Conservation (phyloP, 352 stramenopile species). For the Lagenidium giganteum region DNA sequence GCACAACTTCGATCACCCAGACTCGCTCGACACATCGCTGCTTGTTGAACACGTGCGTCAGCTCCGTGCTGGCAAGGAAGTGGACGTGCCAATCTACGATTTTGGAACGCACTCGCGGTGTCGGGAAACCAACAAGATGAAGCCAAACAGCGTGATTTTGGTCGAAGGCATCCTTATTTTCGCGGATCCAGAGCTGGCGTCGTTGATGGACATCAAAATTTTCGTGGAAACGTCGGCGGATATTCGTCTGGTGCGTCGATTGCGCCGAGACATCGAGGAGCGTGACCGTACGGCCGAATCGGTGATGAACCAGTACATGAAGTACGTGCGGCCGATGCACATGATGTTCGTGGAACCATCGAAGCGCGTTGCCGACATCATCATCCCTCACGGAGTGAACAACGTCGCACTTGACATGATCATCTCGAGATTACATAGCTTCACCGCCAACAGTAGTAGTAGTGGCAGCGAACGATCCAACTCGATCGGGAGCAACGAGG, state of each 20-base stretch:
- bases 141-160: conserved; percentile 91
- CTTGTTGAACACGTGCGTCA: conserved; percentile 89
- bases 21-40: conserved; percentile 94
- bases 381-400: conserved; percentile 93
- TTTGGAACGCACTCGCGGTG: conserved; percentile 92
- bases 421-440: conserved; percentile 85
- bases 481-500: conserved; percentile 32
- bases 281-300: conserved; percentile 90
- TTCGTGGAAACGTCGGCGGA: conserved; percentile 96
- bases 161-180: conserved; percentile 98
- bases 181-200: conserved; percentile 80
- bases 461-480: conserved; percentile 41
- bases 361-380: conserved; percentile 93
- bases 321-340: conserved; percentile 98
- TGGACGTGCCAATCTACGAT: conserved; percentile 93
- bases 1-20: conserved; percentile 98
- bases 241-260: conserved; percentile 91
- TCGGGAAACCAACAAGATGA: conserved; percentile 67
- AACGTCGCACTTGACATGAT: conserved; percentile 93
- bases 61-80: conserved; percentile 81
- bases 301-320: conserved; percentile 96
- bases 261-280: conserved; percentile 94
- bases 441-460: conserved; percentile 43
- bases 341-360: conserved; percentile 97
- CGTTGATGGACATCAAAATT: conserved; percentile 96